Evolutionary conservation across 257 asterid species (phyloP), one percentile per base, ranked within the genome.

Genomic region (Penstemon davidsonii): DNA sequence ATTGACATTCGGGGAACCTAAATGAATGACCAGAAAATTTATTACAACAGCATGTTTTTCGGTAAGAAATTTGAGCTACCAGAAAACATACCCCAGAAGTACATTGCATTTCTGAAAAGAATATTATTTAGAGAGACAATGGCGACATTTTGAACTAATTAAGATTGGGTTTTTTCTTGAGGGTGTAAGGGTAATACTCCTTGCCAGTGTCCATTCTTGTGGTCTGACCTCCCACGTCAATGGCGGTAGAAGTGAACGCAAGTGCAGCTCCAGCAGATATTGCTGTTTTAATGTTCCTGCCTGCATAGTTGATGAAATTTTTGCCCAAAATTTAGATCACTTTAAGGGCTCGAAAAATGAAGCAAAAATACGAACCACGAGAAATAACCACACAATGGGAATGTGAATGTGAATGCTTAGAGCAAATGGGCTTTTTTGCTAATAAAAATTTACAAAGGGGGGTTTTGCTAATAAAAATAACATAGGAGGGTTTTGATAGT

Each of bases 241-340:
- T 79, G 69, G 81, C 36, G 39, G 90, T 64, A 8, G 98, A 88
- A 57, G 95, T 85, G 46, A 76, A 87, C 33, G 98, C 96, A 44
- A 89, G 80, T 56, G 96, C 89, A 66, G 95, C 84, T 70, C 98
- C 98, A 0, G 95, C 97, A 18, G 89, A 78, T 64, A 92, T 18
- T 38, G 93, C 98, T 3, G 96, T 75, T 43, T 91, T 40, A 52
- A 92, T 86, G 81, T 90, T 89, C 88, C 78, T 92, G 67, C 96
- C 96, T 94, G 83, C 55, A 67, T 19, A 10, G 3, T n/a, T 13
- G 40, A 56, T 15, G 2, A 12, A 62, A 1, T 18, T 46, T 52
- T 52, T 19, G 63, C 63, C 68, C 62, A 72, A 33, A 2, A 49
- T 37, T 55, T 9, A 60, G 43, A 68, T 10, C 40, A 61, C 46